phyloP scores from a whole-genome alignment of 169 alveolate species.

The Plasmodium cynomolgi region DNA sequence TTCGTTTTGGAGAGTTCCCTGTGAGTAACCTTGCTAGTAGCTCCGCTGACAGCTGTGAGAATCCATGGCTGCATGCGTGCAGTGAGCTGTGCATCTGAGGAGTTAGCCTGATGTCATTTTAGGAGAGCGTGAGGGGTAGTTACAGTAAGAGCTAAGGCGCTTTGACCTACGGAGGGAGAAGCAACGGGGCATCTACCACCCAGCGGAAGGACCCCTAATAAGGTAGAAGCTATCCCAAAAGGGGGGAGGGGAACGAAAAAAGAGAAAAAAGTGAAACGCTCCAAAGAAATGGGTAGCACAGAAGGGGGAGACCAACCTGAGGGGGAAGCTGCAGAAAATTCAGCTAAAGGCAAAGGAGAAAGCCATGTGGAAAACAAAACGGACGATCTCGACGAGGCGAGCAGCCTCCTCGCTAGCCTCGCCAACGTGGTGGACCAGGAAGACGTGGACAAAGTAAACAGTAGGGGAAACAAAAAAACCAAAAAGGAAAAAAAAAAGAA shows the following conservation, averaged over 20 bases:
- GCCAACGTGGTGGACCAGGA: conserved; percentile 43
- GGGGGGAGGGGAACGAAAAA: neutral
- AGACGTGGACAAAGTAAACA: conserved; percentile 15
- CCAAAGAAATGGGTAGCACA: neutral
- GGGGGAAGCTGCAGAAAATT: neutral
- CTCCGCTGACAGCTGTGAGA: neutral
- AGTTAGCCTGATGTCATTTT: neutral
- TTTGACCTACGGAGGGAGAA: neutral
- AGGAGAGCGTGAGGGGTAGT: neutral
- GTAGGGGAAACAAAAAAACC: conserved; percentile 23
- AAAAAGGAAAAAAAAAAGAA: conserved; percentile 58
- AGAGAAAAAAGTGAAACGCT: neutral
- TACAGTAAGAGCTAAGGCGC: neutral
- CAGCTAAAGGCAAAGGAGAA: neutral
- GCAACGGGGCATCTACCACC: neutral
- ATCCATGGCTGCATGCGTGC: neutral
- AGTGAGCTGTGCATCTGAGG: neutral
- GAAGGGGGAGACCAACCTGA: neutral
- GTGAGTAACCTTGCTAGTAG: neutral
- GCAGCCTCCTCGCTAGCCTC: conserved; percentile 2
- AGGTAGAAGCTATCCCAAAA: neutral
- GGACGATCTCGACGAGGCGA: neutral
- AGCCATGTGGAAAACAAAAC: neutral
- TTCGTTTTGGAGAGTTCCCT: neutral
- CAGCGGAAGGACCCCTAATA: neutral